Conservation (phyloP, 2,329 filamentous ascomycete genomes). For the Cercospora citrullina region DNA sequence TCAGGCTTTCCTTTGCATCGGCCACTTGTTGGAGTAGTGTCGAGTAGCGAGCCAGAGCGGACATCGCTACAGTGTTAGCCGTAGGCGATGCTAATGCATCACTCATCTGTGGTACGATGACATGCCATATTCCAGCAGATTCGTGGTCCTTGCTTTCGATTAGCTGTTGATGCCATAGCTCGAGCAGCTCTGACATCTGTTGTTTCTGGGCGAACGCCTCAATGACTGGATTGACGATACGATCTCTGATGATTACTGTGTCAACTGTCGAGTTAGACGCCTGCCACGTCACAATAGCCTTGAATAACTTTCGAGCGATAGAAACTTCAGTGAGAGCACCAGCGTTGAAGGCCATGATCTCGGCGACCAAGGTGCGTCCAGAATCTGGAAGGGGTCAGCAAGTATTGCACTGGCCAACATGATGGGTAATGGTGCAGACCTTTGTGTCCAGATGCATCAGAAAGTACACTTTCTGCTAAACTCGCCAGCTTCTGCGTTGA, state of each 20-base stretch:
- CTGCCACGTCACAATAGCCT: background rate
- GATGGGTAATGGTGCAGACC: background rate
- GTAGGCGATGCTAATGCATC: constrained; percentile 1
- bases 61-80: background rate
- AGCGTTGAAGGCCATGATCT: constrained; percentile 49
- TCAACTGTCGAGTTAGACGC: background rate
- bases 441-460: constrained; percentile 26
- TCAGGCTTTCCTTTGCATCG: background rate
- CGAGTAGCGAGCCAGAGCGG: background rate
- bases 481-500: constrained; percentile 8
- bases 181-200: constrained; percentile 32
- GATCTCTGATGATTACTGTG: constrained; percentile 4
- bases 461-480: constrained; percentile 12
- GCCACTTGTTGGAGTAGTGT: background rate
- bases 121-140: background rate
- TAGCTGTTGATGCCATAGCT: constrained; percentile 35
- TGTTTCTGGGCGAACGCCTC: constrained; percentile 34
- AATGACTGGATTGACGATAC: constrained; percentile 36
- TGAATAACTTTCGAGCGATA: constrained; percentile 17
- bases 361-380: constrained; percentile 44
- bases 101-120: background rate
- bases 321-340: constrained; percentile 45
- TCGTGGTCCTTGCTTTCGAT: constrained; percentile 8
- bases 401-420: too few relatives aligned
- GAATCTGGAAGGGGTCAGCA: background rate